Conservation (phyloP, 2,329 filamentous ascomycete genomes). For the Nothopassalora personata region DNA sequence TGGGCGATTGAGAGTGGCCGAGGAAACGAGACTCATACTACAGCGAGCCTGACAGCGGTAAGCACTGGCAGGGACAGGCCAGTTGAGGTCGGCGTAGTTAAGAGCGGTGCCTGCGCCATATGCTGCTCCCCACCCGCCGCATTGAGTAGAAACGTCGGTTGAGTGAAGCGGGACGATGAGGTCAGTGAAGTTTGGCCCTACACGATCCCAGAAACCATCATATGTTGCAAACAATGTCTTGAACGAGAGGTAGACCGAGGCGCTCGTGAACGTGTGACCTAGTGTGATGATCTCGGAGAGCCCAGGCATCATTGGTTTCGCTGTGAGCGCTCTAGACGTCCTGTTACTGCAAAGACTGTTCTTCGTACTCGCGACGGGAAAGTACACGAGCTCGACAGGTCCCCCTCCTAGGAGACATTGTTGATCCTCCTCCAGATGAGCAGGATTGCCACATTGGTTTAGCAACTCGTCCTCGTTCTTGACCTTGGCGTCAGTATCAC, state of each 20-base stretch:
- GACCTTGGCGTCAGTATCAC: conserved; percentile 4
- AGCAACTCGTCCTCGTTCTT: conserved; percentile 6
- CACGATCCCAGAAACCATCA: conserved; percentile 8
- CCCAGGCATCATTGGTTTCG: neutral
- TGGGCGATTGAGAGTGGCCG: no score
- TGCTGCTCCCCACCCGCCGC: conserved; percentile 6
- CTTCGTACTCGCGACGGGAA: conserved; percentile 14
- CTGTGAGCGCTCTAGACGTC: no score
- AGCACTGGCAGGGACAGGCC: conserved; percentile 23
- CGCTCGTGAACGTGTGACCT: conserved; percentile 21
- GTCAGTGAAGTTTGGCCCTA: conserved; percentile 21
- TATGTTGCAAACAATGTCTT: conserved; percentile 18
- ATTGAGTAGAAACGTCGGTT: conserved; percentile 18
- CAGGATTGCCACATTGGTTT: conserved; percentile 14
- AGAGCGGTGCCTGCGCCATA: no score
- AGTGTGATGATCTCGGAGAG: conserved; percentile 11
- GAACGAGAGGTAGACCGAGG: conserved; percentile 22
- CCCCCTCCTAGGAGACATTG: conserved; percentile 10
- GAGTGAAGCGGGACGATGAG: conserved; percentile 17
- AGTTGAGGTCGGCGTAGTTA: conserved; percentile 24
- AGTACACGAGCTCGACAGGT: conserved; percentile 23
- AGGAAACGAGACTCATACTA: neutral
- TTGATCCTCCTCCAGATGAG: neutral
- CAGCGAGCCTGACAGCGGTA: conserved; percentile 20
- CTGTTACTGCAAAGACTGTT: neutral